Conservation (phyloP, 1,139 yeast genomes). For the Tardiomyces digboiensis region DNA sequence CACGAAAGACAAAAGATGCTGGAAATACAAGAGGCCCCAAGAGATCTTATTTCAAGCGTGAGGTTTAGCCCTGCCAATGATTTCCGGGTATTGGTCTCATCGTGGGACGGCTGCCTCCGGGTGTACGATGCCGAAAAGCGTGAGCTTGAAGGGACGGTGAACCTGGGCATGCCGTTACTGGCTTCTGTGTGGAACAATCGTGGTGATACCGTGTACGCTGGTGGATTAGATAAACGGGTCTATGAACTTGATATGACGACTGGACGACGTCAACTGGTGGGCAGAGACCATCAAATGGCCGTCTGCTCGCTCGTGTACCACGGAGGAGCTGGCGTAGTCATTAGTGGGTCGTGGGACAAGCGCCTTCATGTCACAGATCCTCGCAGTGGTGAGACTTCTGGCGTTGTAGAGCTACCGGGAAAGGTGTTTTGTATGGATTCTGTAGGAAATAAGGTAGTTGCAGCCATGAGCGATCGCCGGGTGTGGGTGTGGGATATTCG, state of each 20-base stretch:
- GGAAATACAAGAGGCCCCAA: background rate
- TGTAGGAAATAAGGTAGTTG: constrained; percentile 36
- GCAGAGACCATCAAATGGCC: constrained; percentile 26
- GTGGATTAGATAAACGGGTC: constrained; percentile 20
- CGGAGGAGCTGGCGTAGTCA: constrained; percentile 23
- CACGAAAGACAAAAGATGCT: background rate
- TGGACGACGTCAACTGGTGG: constrained; percentile 16
- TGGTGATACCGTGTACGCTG: constrained; percentile 10
- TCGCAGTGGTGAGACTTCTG: constrained; percentile 13
- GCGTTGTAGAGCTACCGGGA: constrained; percentile 27
- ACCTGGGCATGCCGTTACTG: background rate
- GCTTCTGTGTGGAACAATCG: background rate
- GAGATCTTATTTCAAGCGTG: background rate
- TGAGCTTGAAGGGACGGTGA: background rate
- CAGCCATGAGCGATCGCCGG: constrained; percentile 46
- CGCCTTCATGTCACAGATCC: constrained; percentile 33
- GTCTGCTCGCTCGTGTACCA: constrained; percentile 24
- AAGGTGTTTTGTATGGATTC: constrained; percentile 64
- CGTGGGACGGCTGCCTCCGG: background rate
- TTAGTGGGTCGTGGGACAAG: constrained; percentile 51
- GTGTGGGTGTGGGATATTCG: constrained; percentile 54
- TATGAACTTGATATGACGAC: constrained; percentile 19
- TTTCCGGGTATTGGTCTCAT: background rate
- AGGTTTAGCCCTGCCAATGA: background rate
- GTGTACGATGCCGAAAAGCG: background rate